Conservation (phyloP, 2,329 filamentous ascomycete species). For the Alternaria gansuensis region DNA sequence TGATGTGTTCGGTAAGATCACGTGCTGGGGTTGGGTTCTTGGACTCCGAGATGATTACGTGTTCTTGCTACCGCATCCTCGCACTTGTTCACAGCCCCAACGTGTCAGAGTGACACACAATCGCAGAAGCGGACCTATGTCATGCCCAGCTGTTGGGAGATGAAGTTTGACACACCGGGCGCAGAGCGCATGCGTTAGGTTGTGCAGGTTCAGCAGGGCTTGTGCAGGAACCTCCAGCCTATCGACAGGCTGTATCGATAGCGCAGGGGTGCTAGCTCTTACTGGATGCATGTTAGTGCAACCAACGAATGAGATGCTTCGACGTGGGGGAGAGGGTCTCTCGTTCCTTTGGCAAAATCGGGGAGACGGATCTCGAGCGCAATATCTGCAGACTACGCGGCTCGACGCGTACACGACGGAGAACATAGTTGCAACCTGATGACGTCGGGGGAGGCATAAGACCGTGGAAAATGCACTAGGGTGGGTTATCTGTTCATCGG, state of each 20-base stretch:
- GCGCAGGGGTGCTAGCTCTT: conserved; percentile 6
- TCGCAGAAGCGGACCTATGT: background rate
- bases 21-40: background rate
- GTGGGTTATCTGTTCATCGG: background rate
- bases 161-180: conserved; percentile 9
- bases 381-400: background rate
- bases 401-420: background rate
- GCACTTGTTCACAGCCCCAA: background rate
- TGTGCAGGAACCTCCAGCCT: conserved; percentile 26
- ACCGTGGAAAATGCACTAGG: background rate
- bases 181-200: conserved; percentile 4
- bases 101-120: background rate
- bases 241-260: conserved; percentile 28
- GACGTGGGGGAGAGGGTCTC: background rate
- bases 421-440: background rate
- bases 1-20: background rate
- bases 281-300: conserved; percentile 5
- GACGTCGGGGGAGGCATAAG: conserved; percentile 12
- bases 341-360: conserved; percentile 2
- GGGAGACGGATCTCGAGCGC: conserved; percentile 12
- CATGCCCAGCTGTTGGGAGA: conserved; percentile 7
- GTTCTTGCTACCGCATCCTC: conserved; percentile 5
- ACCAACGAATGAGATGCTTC: conserved; percentile 3
- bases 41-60: conserved; percentile 14
- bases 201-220: conserved; percentile 25